Evolutionary conservation across 306 rosid genomes (phyloP), one percentile per base, ranked within the genome.

Genomic region (Neltuma alba): DNA sequence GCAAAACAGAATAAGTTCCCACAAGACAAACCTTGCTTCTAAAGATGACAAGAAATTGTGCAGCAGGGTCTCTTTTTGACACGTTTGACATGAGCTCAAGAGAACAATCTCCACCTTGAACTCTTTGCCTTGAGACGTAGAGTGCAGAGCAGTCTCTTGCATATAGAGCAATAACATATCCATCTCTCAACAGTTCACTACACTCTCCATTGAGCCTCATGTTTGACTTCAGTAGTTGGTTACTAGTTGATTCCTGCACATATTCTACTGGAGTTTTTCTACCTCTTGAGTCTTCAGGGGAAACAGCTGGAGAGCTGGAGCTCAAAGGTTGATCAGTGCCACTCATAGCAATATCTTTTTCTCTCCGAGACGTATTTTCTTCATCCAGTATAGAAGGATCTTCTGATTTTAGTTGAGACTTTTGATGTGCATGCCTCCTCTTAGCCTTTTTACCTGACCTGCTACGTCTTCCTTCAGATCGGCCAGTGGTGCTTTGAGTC

Each of bases 81-180:
- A 93, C 98, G 85, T 87, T 87, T 54, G 96, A 72, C 88, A 89
- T 83, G 37, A 91, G 79, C 79, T 96, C 99, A 34, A 96, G 81
- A 86, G 93, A 88, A 98, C 99, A 96, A 63, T 97, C 97, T 57
- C 98, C 99, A 54, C 99, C 94, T 93, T 88, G 87, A 84, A 85
- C 90, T 88, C 99, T 93, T 87, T 90, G 97, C 77, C 99, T 87
- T 69, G 99, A 87, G 50, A 93, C 90, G 54, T 96, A 95, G 69
- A 93, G 87, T 31, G 87, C 86, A 48, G 93, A 85, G 40, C 76
- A 77, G 80, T 90, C 98, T 82, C 90, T 90, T 75, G 91, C 94
- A 88, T 90, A 87, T 54, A 95, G 80, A 78, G 98, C 96, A 40
- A 95, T 82, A 81, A 95, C 81, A 82, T 86, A 87, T 25, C 99